Percentiles rank a stretch among this genome's conserved stretches.
These are phyloP conservation scores for Didymella sp. DNA, from an alignment of 2,329 filamentous ascomycete genomes.

Conservation along the genomic window DNA sequence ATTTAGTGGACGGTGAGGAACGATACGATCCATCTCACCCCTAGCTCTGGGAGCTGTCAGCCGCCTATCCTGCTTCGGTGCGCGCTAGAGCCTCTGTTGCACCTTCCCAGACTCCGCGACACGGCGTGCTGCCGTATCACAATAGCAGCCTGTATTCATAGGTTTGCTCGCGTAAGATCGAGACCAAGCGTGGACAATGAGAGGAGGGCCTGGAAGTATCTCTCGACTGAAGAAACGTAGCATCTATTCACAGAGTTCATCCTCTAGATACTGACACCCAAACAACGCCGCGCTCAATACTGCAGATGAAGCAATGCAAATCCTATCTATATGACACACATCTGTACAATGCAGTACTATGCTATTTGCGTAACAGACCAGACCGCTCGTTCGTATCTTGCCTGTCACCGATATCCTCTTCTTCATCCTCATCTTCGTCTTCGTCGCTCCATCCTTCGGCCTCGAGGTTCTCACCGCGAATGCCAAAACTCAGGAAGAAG, in stretches of 20 bases:
- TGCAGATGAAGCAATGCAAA: conserved; percentile 10
- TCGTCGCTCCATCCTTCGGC: conserved; percentile 62
- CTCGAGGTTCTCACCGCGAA: conserved; percentile 68
- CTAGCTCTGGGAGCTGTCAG: neutral
- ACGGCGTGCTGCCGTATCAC: neutral
- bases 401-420: conserved; percentile 28
- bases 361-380: conserved; percentile 40
- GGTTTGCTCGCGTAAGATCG: neutral
- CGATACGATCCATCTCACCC: conserved; percentile 1
- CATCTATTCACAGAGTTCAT: conserved; percentile 6
- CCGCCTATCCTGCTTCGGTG: neutral
- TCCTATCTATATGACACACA: conserved; percentile 6
- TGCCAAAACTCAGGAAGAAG: conserved; percentile 79
- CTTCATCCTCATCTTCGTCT: conserved; percentile 40
- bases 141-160: neutral
- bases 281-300: conserved; percentile 12
- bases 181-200: neutral
- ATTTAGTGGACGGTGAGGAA: neutral
- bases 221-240: neutral
- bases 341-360: conserved; percentile 4
- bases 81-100: neutral
- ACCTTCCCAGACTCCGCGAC: neutral
- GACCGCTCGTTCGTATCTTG: conserved; percentile 37
- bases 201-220: neutral
- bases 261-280: neutral